Base-by-base conservation (phyloP, 2,329 filamentous ascomycete species). In the Camptophora hylomeconis region DNA sequence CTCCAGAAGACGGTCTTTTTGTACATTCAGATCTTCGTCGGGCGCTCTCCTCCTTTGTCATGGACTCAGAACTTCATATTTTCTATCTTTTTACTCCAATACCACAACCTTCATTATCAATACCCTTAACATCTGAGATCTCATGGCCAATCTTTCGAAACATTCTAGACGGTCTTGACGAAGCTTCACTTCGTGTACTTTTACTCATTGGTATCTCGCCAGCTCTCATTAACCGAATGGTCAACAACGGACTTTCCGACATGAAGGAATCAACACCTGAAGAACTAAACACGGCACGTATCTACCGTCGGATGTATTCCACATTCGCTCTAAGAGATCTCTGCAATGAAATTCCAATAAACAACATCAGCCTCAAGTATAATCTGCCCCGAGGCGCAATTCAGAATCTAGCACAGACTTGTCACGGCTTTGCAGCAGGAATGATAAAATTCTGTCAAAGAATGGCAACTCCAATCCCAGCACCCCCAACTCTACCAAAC, bases 51-150 rank as follows among this genome's bases (percentile, higher is more conserved):
- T 75, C 75, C 1, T 84, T 86, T 45, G 80, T 83, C 8, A 75
- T 86, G 69, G 78, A 84, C 45, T 75, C 77, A 3, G 80, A 86
- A 38, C 75, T 86, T 72, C 80, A 84, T 44, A 67, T 81, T 8
- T 65, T 83, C 25, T 86, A 84, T 47, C 73, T 72, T 20, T 83
- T 84, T 39, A 83, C 80, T 0, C 80, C 80, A 0, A 65, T 84
- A 2, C 72, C 80, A 34, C 48, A 51, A 13, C 45, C 45, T 20
- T 45, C 42, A 11, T 10, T 12, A 12, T 7, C 5, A 17, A 17
- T 10, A 26, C 61, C 68, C 26, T 56, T 60, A 15, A 57, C 56
- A 2, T 54, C 63, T 3, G 56, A 60, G 6, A 65, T 84, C 32
- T 76, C 82, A 42, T 84, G 80, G 80, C 67, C 69, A 29, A 66